These are phyloP conservation scores for Abrus pulchellus DNA, from an alignment of 306 rosid species.

Conservation along the genomic window DNA sequence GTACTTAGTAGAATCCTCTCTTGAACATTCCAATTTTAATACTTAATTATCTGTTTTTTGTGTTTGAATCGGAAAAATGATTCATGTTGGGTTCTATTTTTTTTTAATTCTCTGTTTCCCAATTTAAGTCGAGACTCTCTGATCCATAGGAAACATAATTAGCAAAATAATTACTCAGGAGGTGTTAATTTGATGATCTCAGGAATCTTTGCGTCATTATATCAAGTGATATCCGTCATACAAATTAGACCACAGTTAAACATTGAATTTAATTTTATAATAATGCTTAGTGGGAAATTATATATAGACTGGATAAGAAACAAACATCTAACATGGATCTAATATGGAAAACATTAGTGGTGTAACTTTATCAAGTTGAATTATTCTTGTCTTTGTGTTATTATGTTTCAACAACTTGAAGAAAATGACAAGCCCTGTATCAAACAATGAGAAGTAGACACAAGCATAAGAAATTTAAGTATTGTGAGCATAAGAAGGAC, in stretches of 20 bases:
- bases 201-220: constrained; percentile 38
- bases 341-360: constrained; percentile 49
- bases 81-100: background rate
- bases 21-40: background rate
- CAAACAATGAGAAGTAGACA: constrained; percentile 46
- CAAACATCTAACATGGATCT: constrained; percentile 40
- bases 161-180: background rate
- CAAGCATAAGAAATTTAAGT: constrained; percentile 26
- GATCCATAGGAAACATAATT: background rate
- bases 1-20: background rate
- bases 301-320: constrained; percentile 41
- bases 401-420: constrained; percentile 45
- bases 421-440: constrained; percentile 56
- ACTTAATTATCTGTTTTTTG: background rate
- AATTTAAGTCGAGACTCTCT: background rate
- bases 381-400: constrained; percentile 32
- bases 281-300: constrained; percentile 34
- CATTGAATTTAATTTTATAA: background rate
- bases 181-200: constrained; percentile 48
- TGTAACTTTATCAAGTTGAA: constrained; percentile 35
- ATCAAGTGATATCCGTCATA: constrained; percentile 1
- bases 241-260: background rate
- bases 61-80: background rate
- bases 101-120: background rate
- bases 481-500: constrained; percentile 62